A percentile compares a stretch with the other conserved stretches of the same genome.
Conservation (phyloP, 2,329 filamentous ascomycete species). For the Fusarium veterinarium region DNA sequence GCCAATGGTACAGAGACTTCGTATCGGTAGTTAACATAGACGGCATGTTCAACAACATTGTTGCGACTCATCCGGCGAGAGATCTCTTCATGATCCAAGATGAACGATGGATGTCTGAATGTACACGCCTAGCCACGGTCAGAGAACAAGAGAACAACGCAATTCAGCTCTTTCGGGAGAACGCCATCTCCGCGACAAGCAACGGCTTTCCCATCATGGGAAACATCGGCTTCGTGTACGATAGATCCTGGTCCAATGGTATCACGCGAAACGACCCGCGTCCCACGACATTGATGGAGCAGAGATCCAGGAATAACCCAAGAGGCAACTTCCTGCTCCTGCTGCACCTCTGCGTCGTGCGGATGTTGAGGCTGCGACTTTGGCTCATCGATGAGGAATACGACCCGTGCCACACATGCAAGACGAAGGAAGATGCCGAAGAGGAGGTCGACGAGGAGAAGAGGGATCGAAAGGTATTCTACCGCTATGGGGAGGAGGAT, state of each 20-base stretch:
- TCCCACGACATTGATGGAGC: not conserved
- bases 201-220: not conserved
- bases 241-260: not conserved
- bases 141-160: not conserved
- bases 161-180: not conserved
- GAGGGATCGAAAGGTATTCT: not conserved
- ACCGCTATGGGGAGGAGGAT: not conserved
- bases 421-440: not conserved
- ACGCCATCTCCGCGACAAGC: not conserved
- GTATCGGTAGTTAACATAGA: not conserved
- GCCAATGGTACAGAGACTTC: not conserved
- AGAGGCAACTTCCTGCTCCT: not conserved
- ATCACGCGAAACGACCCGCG: not conserved
- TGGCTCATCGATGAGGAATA: not conserved
- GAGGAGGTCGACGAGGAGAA: not conserved
- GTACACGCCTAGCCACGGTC: rapidly evolving
- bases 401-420: not conserved
- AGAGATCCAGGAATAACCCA: not conserved
- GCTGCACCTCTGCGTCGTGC: not conserved
- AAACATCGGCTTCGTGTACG: not conserved
- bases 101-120: not conserved
- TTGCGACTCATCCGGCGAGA: not conserved
- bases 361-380: not conserved
- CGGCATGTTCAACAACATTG: not conserved
- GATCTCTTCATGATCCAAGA: not conserved